Conservation (phyloP, 371 early-diverging fungal species). For the Circinella umbellata region DNA sequence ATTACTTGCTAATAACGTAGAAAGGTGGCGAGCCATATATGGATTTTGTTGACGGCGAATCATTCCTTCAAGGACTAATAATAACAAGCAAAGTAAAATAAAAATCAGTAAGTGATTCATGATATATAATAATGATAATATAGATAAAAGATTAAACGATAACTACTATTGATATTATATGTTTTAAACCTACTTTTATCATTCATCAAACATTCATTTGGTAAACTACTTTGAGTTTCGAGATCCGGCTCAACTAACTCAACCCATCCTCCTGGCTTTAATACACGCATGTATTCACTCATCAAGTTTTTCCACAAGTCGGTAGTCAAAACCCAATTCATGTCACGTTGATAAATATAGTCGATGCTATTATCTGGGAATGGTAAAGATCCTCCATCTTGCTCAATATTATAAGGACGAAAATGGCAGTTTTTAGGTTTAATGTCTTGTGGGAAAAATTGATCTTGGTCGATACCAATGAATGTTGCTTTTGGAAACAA, state of each 20-base stretch:
- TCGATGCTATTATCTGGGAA: conserved; percentile 43
- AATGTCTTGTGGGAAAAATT: conserved; percentile 38
- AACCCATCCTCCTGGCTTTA: conserved; percentile 55
- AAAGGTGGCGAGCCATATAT: conserved; percentile 29
- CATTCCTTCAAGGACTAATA: conserved; percentile 24
- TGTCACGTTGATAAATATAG: conserved; percentile 46
- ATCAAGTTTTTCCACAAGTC: conserved; percentile 33
- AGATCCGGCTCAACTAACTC: conserved; percentile 49
- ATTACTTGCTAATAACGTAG: conserved; percentile 35
- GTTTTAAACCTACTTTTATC: conserved; percentile 34
- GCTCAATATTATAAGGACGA: conserved; percentile 11
- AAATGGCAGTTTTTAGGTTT: conserved; percentile 49
- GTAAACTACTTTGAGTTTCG: conserved; percentile 36
- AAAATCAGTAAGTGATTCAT: neutral
- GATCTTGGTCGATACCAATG: conserved; percentile 38
- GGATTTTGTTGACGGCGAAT: conserved; percentile 29
- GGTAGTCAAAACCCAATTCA: conserved; percentile 33
- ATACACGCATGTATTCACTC: conserved; percentile 38
- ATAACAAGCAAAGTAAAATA: conserved; percentile 6
- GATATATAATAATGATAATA: neutral
- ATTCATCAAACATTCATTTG: conserved; percentile 33
- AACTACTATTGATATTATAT: neutral
- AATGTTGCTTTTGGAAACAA: conserved; percentile 41
- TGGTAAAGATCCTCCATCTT: conserved; percentile 25
- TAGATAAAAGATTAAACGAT: neutral